These are phyloP conservation scores for Dalbergia cochinchinensis DNA, from an alignment of 306 rosid genomes.

Conservation along the genomic window DNA sequence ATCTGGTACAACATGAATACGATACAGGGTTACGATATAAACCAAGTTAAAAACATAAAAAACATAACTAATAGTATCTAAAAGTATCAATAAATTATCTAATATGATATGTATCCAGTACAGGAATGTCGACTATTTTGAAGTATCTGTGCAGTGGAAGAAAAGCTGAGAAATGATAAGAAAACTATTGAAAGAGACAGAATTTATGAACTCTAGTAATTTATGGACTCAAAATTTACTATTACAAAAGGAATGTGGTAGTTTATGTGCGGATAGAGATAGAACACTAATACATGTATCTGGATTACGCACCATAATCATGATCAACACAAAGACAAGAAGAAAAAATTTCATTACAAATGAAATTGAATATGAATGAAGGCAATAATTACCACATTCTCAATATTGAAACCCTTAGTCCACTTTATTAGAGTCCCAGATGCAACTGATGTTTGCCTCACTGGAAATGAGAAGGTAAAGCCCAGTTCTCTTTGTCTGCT, in stretches of 20 bases:
- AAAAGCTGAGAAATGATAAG: background rate
- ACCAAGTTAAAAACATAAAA: no score
- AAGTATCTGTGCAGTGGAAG: background rate
- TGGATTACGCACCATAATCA: constrained; percentile 12
- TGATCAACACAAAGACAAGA: constrained; percentile 39
- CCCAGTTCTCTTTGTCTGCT: constrained; percentile 97
- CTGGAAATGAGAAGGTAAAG: constrained; percentile 97
- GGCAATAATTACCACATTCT: constrained; percentile 66
- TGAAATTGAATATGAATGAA: constrained; percentile 39
- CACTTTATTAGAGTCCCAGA: constrained; percentile 92
- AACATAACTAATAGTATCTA: no score
- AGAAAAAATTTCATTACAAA: constrained; percentile 20
- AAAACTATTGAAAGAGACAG: constrained; percentile 16
- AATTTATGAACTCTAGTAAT: background rate
- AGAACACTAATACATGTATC: constrained; percentile 30
- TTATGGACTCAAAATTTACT: background rate
- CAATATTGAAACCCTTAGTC: constrained; percentile 94
- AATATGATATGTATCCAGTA: no score
- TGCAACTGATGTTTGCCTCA: constrained; percentile 84
- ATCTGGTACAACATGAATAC: no score
- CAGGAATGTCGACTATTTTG: no score
- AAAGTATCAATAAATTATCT: no score
- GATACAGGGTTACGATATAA: no score
- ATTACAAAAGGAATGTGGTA: constrained; percentile 8
- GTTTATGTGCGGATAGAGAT: constrained; percentile 22